These are phyloP conservation scores for Dothideomycetes sp. DNA, from an alignment of 2,329 filamentous ascomycete species.

Conservation along the genomic window DNA sequence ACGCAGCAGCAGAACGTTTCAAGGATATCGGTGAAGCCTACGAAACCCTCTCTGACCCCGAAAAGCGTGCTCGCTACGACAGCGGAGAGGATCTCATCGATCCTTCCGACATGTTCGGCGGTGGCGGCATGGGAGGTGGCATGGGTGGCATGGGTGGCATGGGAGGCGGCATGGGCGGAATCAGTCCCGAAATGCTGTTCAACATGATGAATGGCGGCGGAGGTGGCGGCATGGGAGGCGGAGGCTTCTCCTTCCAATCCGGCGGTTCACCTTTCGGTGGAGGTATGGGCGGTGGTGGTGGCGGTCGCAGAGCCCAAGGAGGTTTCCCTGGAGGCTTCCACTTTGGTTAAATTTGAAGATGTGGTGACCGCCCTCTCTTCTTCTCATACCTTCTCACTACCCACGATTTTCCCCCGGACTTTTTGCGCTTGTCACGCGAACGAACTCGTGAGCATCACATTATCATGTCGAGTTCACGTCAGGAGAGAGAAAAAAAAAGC, in stretches of 20 bases:
- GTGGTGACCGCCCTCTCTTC: no score
- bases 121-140: conserved; percentile 42
- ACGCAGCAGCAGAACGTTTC: conserved; percentile 78
- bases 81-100: conserved; percentile 81
- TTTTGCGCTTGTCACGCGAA: no score
- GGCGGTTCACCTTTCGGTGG: not conserved
- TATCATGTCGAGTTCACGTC: no score
- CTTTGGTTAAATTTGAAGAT: conserved; percentile 11
- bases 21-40: conserved; percentile 98
- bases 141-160: conserved; percentile 38
- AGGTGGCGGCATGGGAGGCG: conserved; percentile 37
- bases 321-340: conserved; percentile 11
- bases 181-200: conserved; percentile 70
- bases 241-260: not conserved
- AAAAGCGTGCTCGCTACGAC: conserved; percentile 88
- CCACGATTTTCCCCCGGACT: no score
- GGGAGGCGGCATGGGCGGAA: conserved; percentile 37
- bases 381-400: no score
- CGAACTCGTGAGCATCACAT: no score
- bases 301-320: conserved; percentile 6
- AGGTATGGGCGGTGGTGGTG: conserved; percentile 9
- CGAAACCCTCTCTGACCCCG: conserved; percentile 85
- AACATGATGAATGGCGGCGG: conserved; percentile 67
- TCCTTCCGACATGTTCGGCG: conserved; percentile 74
- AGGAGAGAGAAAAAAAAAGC: no score